Evolutionary conservation across 768 basidiomycete species (phyloP), one percentile per base, ranked within the genome.

Genomic region (Galerina sulciceps): DNA sequence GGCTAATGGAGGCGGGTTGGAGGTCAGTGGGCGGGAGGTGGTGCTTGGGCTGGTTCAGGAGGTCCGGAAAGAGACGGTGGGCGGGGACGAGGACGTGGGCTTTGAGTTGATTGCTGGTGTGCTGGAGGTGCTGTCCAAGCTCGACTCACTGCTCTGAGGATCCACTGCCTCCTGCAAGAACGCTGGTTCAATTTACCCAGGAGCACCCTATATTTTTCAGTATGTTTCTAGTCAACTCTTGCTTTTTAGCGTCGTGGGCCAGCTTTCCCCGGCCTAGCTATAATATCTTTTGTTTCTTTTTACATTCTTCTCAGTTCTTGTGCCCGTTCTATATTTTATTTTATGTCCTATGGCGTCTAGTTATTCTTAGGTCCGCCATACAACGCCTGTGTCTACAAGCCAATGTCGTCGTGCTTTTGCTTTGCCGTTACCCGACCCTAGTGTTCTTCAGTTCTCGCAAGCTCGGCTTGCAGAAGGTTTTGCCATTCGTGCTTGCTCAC

Each of bases 81-180:
- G 75, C 11, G 82, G 81, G 18, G 87, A 90, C 40, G 93, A 91
- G 67, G 96, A 99, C 72, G 73, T 90, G 44, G 88, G 87, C 45
- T 92, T 97, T 64, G 97, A 99, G 79, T 81, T 98, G 52, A 79
- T 99, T 10, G 93, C 93, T 5, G 94, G 93, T 0, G 95, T 98
- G 36, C 74, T 99, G 60, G 94, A 97, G 77, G 95, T 98, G 44
- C 84, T 97, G 62, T 90, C 90, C 51, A 91, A 94, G 73, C 84
- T 98, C 75, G 95, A 98, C 76, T 94, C 92, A 59, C 71, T 94
- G 68, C 78, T 94, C 53, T 91, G 62, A 64, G 26, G 26, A 31
- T 5, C 26, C 26, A 31, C 26, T 31, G 26, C 26, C 26, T 31
- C 26, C 18, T 14, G 26, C 26, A 31, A 31, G 26, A 31, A 31